Percentiles rank a stretch among this genome's conserved stretches.
Evolutionary conservation across 2,329 filamentous ascomycete species (phyloP).

Genomic region (Rutstroemia sp.): DNA sequence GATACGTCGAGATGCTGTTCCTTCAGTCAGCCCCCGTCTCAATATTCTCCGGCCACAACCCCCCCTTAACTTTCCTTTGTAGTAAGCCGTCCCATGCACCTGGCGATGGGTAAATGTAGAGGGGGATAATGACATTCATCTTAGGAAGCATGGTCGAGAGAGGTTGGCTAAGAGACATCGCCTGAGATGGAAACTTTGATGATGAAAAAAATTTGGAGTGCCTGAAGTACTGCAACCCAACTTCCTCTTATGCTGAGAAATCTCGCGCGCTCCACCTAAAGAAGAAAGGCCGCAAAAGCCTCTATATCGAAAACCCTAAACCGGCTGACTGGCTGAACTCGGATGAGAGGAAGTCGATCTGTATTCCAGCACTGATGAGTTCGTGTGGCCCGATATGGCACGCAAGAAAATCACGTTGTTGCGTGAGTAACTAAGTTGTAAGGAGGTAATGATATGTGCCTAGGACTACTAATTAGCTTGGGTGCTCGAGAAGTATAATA

Average conservation of each 20-base stretch:
- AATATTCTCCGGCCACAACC: background rate
- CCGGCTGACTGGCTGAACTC: conserved; percentile 1
- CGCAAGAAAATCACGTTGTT: conserved; percentile 5
- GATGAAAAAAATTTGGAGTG: background rate
- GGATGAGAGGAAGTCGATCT: conserved; percentile 1
- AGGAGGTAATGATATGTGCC: background rate
- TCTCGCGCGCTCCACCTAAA: background rate
- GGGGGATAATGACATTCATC: conserved; percentile 17
- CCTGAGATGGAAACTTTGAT: background rate
- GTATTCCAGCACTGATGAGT: background rate
- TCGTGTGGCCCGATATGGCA: conserved; percentile 4
- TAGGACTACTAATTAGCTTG: conserved; percentile 5
- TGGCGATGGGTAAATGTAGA: conserved; percentile 18
- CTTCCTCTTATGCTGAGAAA: conserved; percentile 2
- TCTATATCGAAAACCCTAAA: conserved; percentile 4
- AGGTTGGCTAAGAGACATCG: background rate
- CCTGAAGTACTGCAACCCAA: background rate
- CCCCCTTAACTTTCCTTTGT: conserved; percentile 10
- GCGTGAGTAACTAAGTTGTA: background rate
- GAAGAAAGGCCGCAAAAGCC: conserved; percentile 6
- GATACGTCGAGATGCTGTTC: conserved; percentile 12
- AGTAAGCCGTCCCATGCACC: conserved; percentile 17
- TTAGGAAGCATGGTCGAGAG: background rate
- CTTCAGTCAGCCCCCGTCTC: conserved; percentile 4
- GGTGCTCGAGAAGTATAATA: conserved; percentile 4